A percentile compares a stretch with the other conserved stretches of the same genome.
Evolutionary conservation across 2,329 filamentous ascomycete genomes (phyloP).

Genomic region (Acrodontium crateriforme): DNA sequence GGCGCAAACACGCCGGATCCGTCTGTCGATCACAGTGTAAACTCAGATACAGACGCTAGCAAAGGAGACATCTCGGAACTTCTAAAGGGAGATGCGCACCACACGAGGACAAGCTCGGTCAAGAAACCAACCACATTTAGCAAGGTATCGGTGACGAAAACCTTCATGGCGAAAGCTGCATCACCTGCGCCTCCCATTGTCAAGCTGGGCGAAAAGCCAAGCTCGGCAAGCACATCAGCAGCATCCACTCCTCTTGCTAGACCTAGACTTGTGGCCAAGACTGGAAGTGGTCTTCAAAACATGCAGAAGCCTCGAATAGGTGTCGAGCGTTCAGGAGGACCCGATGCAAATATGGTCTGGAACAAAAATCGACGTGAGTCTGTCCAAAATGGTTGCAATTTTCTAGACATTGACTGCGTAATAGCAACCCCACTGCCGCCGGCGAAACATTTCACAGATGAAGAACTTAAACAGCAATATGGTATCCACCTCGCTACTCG

Average conservation of each 20-base stretch:
- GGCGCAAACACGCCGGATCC: slow-evolving; percentile 48
- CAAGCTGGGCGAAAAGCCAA: slow-evolving; percentile 40
- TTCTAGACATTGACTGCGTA: slow-evolving; percentile 8
- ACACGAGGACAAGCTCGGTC: slow-evolving; percentile 44
- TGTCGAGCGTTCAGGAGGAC: slow-evolving; percentile 32
- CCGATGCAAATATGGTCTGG: slow-evolving; percentile 66
- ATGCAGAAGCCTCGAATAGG: slow-evolving; percentile 25
- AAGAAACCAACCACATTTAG: slow-evolving; percentile 74
- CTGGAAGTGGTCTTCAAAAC: slow-evolving; percentile 43
- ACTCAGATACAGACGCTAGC: slow-evolving; percentile 63
- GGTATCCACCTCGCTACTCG: slow-evolving; percentile 75
- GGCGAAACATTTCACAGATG: slow-evolving; percentile 71
- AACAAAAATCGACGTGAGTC: slow-evolving; percentile 84
- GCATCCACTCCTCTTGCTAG: slow-evolving; percentile 39
- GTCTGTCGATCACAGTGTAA: slow-evolving; percentile 57
- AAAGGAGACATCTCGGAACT: slow-evolving; percentile 40
- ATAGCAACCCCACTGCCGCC: slow-evolving; percentile 51
- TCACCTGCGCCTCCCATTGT: slow-evolving; percentile 34
- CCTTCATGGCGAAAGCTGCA: slow-evolving; percentile 61
- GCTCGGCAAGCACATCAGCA: slow-evolving; percentile 28
- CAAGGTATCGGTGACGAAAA: slow-evolving; percentile 73
- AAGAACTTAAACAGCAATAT: slow-evolving; percentile 70
- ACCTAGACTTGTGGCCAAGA: slow-evolving; percentile 64
- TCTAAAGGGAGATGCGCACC: slow-evolving; percentile 40
- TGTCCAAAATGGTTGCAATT: too few species aligned